A percentile compares a stretch with the other conserved stretches of the same genome.
Conservation (phyloP, 1,284 basidiomycete species). For the Puccinia triticina region DNA sequence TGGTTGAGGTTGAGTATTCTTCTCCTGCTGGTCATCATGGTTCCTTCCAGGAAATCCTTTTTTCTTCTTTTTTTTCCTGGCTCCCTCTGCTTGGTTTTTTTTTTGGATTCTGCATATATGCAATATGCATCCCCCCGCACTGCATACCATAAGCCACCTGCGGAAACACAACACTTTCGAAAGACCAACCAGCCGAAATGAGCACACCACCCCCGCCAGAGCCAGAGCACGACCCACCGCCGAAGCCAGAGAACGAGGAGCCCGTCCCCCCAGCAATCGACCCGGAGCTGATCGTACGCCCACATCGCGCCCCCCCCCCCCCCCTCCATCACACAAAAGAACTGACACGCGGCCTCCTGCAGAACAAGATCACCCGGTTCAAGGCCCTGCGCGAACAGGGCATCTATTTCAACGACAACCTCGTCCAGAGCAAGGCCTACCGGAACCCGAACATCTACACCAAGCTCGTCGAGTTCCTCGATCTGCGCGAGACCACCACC, state of each 20-base stretch:
- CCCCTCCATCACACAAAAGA: background rate
- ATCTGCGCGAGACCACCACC: slow-evolving; percentile 79
- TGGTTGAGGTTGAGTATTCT: too few relatives aligned
- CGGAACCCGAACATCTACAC: slow-evolving; percentile 91
- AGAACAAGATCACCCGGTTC: slow-evolving; percentile 69
- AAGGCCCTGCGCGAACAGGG: slow-evolving; percentile 69
- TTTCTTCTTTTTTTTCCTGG: too few relatives aligned
- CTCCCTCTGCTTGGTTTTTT: too few relatives aligned
- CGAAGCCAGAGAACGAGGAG: too few relatives aligned
- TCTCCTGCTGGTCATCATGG: too few relatives aligned
- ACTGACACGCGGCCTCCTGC: background rate
- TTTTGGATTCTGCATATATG: too few relatives aligned
- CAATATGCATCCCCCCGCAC: too few relatives aligned
- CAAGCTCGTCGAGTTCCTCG: slow-evolving; percentile 85
- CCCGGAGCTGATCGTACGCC: background rate
- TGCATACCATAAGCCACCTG: too few relatives aligned
- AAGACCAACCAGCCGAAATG: too few relatives aligned
- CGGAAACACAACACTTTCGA: too few relatives aligned
- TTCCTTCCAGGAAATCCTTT: too few relatives aligned
- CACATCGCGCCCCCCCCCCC: background rate
- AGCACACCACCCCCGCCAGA: too few relatives aligned
- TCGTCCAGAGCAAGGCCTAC: slow-evolving; percentile 85
- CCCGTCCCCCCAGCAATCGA: background rate
- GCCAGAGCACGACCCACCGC: background rate
- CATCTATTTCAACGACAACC: slow-evolving; percentile 88